Evolutionary conservation across 2,329 filamentous ascomycete genomes (phyloP).

Genomic region (Trichoderma harzianum): DNA sequence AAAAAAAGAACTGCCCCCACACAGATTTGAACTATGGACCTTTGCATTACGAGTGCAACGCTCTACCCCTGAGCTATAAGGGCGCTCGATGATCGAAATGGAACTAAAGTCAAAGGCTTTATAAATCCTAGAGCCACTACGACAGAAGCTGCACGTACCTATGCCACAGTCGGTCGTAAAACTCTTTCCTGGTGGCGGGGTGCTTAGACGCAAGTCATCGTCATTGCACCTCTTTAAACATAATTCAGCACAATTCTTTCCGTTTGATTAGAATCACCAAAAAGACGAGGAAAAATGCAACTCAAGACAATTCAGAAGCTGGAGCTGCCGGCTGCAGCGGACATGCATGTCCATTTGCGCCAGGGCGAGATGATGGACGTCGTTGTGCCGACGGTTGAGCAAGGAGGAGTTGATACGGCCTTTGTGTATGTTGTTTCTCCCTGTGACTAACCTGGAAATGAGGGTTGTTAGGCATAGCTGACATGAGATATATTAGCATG

Average conservation of each 20-base stretch:
- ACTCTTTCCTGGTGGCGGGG: slow-evolving; percentile 4
- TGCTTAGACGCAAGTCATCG: background rate
- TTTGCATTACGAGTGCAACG: slow-evolving; percentile 5
- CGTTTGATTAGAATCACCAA: background rate
- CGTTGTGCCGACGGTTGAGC: slow-evolving; percentile 48
- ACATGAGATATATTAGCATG: slow-evolving; percentile 36
- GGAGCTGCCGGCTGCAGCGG: slow-evolving; percentile 61
- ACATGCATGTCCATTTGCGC: slow-evolving; percentile 70
- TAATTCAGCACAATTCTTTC: background rate
- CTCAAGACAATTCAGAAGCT: slow-evolving; percentile 36
- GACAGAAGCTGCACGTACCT: background rate
- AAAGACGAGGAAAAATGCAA: slow-evolving; percentile 29
- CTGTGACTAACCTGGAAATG: background rate
- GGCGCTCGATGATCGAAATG: background rate
- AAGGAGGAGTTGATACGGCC: slow-evolving; percentile 64
- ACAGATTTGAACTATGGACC: slow-evolving; percentile 9
- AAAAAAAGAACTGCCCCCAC: background rate
- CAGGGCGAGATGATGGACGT: slow-evolving; percentile 63
- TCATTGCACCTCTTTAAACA: background rate
- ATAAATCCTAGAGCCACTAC: background rate
- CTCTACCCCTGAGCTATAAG: slow-evolving; percentile 6
- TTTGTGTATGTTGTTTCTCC: slow-evolving; percentile 41
- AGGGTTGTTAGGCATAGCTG: slow-evolving; percentile 22
- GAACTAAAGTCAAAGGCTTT: background rate
- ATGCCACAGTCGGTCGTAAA: background rate